Base-by-base conservation (phyloP, 768 basidiomycete species). In the Pleurotus cornucopiae region DNA sequence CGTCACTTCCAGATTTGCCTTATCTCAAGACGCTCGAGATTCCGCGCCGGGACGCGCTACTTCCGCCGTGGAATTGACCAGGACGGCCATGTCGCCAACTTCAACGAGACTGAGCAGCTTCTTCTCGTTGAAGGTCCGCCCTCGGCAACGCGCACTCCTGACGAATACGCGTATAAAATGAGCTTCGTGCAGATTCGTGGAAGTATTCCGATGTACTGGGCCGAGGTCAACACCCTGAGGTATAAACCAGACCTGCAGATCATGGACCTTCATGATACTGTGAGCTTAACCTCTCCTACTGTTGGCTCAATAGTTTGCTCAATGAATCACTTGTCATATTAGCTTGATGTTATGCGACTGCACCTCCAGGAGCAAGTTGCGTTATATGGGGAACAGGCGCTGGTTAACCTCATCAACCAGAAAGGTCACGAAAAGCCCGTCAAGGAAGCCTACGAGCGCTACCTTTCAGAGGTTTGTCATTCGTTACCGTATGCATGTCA, bases 21-120 rank as follows among this genome's bases (percentile, higher is more conserved):
- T 64, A 89, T 98, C 62, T 94, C 94, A 61, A 88, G 97, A 25
- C 89, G 95, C 52, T 95, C 93, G 9, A 89, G 97, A 18, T 90
- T 88, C 73, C 85, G 96, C 57, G 93, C 97, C 25, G 97, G 97
- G 4, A 98, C 97, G 12, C 91, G 97, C 49, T 98, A 96, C 78
- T 97, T 98, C 74, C 83, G 93, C 16, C 86, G 97, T 46, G 97
- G 97, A 4, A 80, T 99, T 62, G 94, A 98, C 68, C 75, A 83
- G 16, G 76, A 89, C 6, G 97, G 95, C 2, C 83, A 98, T 67
- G 91, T 91, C 41, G 93, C 94, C 56, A 99, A 99, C 71, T 98
- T 93, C 73, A 97, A 98, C 68, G 97, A 99, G 71, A 96, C 97
- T 5, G 97, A 99, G 67, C 97, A 98, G 68, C 76, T 99, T 57